phyloP scores from a whole-genome alignment of 176 grass and related monocot genomes.

The Saccharum spontaneum region DNA sequence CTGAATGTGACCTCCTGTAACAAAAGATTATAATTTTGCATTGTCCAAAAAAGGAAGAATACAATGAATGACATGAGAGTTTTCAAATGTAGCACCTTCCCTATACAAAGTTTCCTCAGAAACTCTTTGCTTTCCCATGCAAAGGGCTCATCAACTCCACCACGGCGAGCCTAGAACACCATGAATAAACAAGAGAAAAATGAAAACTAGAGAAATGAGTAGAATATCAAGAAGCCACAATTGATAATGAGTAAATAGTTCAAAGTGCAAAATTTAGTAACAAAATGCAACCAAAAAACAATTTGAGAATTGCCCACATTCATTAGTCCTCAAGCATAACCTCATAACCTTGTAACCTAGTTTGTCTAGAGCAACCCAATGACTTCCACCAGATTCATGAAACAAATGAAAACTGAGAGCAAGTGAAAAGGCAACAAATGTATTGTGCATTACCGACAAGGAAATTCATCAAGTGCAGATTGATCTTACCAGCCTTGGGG shows the following conservation, averaged over 20 bases:
- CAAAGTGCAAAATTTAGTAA: neutral
- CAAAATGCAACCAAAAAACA: neutral
- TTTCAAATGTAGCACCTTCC: slow-evolving; percentile 62
- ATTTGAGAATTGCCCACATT: neutral
- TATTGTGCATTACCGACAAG: neutral
- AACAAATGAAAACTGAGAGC: neutral
- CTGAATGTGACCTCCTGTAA: slow-evolving; percentile 86
- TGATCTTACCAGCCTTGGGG: slow-evolving; percentile 79
- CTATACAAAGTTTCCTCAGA: slow-evolving; percentile 81
- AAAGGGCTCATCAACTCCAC: slow-evolving; percentile 92
- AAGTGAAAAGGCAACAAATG: neutral
- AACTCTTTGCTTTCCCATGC: slow-evolving; percentile 95
- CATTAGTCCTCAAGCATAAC: slow-evolving; percentile 22
- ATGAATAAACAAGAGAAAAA: slow-evolving; percentile 25
- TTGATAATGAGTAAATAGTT: neutral
- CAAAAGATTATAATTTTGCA: slow-evolving; percentile 30
- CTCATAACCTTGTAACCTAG: neutral
- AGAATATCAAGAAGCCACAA: neutral
- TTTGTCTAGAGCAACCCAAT: neutral
- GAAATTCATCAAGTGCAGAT: neutral
- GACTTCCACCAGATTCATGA: neutral
- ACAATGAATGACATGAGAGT: neutral
- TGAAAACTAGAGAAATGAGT: neutral
- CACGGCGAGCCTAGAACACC: slow-evolving; percentile 69
- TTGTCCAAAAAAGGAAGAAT: neutral